Evolutionary conservation across 2,329 filamentous ascomycete species (phyloP).

Genomic region (Claviceps sp.): DNA sequence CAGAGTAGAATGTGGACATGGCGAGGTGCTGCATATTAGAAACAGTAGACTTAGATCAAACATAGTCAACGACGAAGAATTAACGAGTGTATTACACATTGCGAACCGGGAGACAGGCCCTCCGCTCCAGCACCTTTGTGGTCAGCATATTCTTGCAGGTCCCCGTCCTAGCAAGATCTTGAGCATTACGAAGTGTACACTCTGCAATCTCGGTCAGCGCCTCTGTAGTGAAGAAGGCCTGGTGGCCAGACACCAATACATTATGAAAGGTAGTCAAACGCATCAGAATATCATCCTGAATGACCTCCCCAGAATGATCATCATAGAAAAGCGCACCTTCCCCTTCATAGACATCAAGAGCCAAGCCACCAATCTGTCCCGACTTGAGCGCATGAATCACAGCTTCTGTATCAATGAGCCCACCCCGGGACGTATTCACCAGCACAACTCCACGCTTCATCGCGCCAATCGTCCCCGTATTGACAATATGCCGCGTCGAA

Average conservation of each 20-base stretch:
- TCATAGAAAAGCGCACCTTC: constrained; percentile 52
- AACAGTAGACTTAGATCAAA: background rate
- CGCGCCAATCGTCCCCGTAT: constrained; percentile 32
- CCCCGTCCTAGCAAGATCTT: constrained; percentile 22
- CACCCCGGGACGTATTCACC: constrained; percentile 56
- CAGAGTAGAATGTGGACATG: too few species aligned
- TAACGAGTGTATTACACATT: constrained; percentile 2
- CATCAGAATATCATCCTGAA: constrained; percentile 53
- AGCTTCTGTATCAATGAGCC: constrained; percentile 45
- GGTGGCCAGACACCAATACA: constrained; percentile 52
- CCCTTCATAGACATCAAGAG: constrained; percentile 55
- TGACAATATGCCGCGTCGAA: constrained; percentile 47
- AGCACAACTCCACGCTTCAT: constrained; percentile 50
- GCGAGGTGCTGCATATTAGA: background rate
- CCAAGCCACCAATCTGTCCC: constrained; percentile 45
- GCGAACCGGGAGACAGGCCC: constrained; percentile 9
- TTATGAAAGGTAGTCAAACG: constrained; percentile 56
- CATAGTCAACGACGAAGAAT: background rate
- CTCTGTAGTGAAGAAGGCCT: constrained; percentile 56
- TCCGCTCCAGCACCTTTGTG: constrained; percentile 8
- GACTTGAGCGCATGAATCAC: constrained; percentile 48
- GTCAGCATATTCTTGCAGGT: constrained; percentile 24
- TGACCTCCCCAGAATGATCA: constrained; percentile 50
- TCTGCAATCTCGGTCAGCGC: constrained; percentile 50
- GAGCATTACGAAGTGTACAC: constrained; percentile 43